Evolutionary conservation across 352 stramenopile genomes (phyloP), one percentile per base, ranked within the genome.

Genomic region (Peronospora farinosa): DNA sequence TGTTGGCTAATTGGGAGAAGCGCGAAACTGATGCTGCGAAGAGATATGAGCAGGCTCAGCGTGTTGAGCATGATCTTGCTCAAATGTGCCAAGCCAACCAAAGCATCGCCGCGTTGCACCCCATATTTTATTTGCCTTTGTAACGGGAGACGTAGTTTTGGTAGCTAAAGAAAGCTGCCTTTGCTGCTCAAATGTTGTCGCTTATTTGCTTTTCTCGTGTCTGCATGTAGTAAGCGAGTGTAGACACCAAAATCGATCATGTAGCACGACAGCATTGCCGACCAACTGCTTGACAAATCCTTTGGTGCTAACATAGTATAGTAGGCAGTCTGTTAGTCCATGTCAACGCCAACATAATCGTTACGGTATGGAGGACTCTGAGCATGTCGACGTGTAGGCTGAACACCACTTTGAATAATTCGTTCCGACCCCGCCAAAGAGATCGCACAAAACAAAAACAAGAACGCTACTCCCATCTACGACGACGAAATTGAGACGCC

Each of bases 401-500:
- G 60, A 15, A 74, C 63, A 1, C 60, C 61, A 41, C 63, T 70
- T 30, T 67, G 63, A 39, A 74, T 57, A 11, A 65, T 30, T 31
- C 53, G 50, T 13, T 70, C 60, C 5, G 67, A 66, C 5, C 74
- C 72, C 8, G 84, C 70, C 50, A 69, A 69, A 23, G 74, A 69
- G 42, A 88, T 86, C 11, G 72, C 69, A 47, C 78, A 88, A 51
- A 77, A 80, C 33, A 86, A 62, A 46, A 85, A 79, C 45, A 76
- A 76, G 28, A 86, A 69, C 13, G 75, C 51, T 13, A 85, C 60
- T 10, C 74, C 74, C 28, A 72, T 74, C 74, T 86, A 58, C 5
- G 27, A 57, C 5, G 55, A 33, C n/a, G 39, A 51, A 38, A 11
- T 41, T 9, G 13, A 47, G 2, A 13, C 17, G 21, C 21, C 16